Percentiles rank a stretch among this genome's conserved stretches.
Evolutionary conservation across 495 filamentous ascomycete species (phyloP).

Genomic region (Aspergillus sparsus): DNA sequence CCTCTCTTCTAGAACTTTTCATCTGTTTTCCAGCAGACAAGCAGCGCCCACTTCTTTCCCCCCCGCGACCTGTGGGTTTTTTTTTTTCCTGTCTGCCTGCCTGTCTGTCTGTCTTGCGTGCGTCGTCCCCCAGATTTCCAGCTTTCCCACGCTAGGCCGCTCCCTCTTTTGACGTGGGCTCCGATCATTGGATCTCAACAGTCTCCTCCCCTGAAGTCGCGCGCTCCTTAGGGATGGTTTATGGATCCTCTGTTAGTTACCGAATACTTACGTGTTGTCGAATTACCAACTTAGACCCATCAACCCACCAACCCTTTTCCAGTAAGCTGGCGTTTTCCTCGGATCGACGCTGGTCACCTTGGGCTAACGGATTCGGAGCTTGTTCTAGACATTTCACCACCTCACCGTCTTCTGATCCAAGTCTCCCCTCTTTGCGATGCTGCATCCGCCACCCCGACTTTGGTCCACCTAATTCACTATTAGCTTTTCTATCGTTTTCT

Average conservation of each 20-base stretch:
- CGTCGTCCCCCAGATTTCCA: slow-evolving; percentile 19
- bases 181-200: slow-evolving; percentile 39
- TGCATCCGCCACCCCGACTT: slow-evolving; percentile 24
- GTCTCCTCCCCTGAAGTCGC: slow-evolving; percentile 32
- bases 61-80: slow-evolving; percentile 5
- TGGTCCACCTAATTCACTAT: slow-evolving; percentile 19
- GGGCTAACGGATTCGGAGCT: slow-evolving; percentile 21
- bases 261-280: slow-evolving; percentile 4
- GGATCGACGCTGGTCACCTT: slow-evolving; percentile 22
- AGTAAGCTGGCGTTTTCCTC: slow-evolving; percentile 18
- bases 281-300: slow-evolving; percentile 7
- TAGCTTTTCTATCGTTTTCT: slow-evolving; percentile 9
- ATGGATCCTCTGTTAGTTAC: slow-evolving; percentile 3
- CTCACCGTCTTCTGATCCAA: slow-evolving; percentile 19
- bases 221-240: slow-evolving; percentile 8
- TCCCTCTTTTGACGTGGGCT: slow-evolving; percentile 42
- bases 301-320: slow-evolving; percentile 10
- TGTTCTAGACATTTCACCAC: slow-evolving; percentile 43
- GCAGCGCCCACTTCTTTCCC: slow-evolving; percentile 4
- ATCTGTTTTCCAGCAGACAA: background rate
- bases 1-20: no score
- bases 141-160: slow-evolving; percentile 21
- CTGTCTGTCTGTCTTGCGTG: slow-evolving; percentile 4
- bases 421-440: slow-evolving; percentile 25
- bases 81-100: background rate